Conservation (phyloP, 164 flowering plant genomes). For the grape (Vitis vinifera) region ASM3070453v1 NC_081812.1:16251501-16252000, state of each 20-base stretch:
- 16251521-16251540: slow-evolving; percentile 38
- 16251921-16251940: too few species aligned
- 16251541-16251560: neutral
- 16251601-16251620: slow-evolving; percentile 55
- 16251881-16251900: neutral
- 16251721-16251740: slow-evolving; percentile 83
- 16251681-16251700: slow-evolving; percentile 23
- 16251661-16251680: slow-evolving; percentile 48
- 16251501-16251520: slow-evolving; percentile 43
- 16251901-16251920: neutral
- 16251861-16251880: neutral
- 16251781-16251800: neutral
- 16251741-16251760: slow-evolving; percentile 80
- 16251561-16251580: slow-evolving; percentile 16
- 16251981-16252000: too few species aligned
- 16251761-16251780: slow-evolving; percentile 7
- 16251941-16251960: neutral
- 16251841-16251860: neutral
- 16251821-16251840: neutral
- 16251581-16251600: slow-evolving; percentile 14
- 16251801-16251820: neutral
- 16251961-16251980: neutral
- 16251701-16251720: slow-evolving; percentile 54
- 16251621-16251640: slow-evolving; percentile 76
- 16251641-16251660: slow-evolving; percentile 60